A percentile compares a stretch with the other conserved stretches of the same genome.
Conservation (phyloP, 495 filamentous ascomycete genomes). For the Penicillium maclennaniae region DNA sequence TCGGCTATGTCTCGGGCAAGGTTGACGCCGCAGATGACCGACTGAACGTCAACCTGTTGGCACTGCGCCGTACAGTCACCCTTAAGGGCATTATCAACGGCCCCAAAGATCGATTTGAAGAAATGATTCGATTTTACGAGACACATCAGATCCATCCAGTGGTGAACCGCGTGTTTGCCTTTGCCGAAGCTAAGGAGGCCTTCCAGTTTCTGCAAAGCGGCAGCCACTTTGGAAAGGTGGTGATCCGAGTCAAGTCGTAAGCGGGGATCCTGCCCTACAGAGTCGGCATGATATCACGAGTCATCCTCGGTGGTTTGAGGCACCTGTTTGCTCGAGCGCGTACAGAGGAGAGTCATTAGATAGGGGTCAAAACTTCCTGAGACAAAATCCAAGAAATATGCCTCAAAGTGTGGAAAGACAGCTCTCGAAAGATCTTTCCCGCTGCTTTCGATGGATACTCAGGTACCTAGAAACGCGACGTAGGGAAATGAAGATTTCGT, state of each 20-base stretch:
- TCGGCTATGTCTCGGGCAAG: conserved; percentile 64
- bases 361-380: no score
- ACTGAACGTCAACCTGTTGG: conserved; percentile 51
- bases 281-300: no score
- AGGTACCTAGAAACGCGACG: no score
- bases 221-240: conserved; percentile 73
- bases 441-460: not conserved
- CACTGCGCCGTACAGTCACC: conserved; percentile 46
- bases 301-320: no score
- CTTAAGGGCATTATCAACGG: conserved; percentile 62
- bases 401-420: no score
- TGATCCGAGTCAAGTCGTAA: conserved; percentile 49
- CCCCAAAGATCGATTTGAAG: conserved; percentile 55
- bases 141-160: conserved; percentile 58
- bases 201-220: conserved; percentile 56
- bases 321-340: no score
- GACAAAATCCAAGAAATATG: no score
- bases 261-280: not conserved
- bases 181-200: conserved; percentile 51
- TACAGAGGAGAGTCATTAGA: no score
- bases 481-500: not conserved
- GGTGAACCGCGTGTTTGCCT: conserved; percentile 56
- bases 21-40: conserved; percentile 38
- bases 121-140: conserved; percentile 59
- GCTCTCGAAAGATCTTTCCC: not conserved